Conservation (phyloP, 306 rosid species). For the Vigna trinervia region DNA sequence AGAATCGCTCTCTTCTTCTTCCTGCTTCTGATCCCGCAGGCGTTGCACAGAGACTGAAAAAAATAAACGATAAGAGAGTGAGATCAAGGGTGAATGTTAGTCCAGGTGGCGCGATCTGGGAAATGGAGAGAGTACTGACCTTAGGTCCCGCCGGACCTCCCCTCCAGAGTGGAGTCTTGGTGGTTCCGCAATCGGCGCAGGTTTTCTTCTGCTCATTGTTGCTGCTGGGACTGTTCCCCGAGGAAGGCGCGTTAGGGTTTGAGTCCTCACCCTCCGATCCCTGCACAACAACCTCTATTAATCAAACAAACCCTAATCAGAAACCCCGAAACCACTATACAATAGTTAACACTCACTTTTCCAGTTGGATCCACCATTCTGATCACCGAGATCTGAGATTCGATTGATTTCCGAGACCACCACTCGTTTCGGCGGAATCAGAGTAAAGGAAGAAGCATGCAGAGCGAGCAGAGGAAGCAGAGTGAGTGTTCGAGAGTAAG, state of each 20-base stretch:
- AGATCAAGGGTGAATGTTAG: not conserved
- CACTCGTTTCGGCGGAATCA: not conserved
- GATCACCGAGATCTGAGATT: constrained; percentile 43
- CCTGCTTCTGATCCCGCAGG: constrained; percentile 98
- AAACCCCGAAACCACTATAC: not conserved
- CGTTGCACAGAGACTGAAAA: constrained; percentile 86
- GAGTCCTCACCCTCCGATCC: constrained; percentile 79
- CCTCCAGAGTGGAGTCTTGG: constrained; percentile 95
- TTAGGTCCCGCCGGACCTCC: constrained; percentile 99
- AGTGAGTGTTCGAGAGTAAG: not conserved
- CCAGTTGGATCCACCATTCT: constrained; percentile 72
- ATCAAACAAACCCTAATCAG: not conserved
- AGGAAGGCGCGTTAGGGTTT: constrained; percentile 58
- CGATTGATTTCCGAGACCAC: not conserved
- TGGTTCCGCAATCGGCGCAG: constrained; percentile 93
- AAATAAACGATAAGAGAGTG: not conserved
- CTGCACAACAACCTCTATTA: constrained; percentile 50
- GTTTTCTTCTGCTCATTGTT: constrained; percentile 65
- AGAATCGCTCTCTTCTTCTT: constrained; percentile 88
- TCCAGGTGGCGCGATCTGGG: constrained; percentile 8
- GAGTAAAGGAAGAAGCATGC: constrained; percentile 16
- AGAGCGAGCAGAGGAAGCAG: not conserved
- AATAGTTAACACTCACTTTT: constrained; percentile 53
- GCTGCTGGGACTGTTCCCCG: constrained; percentile 55
- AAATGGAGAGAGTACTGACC: constrained; percentile 45